Evolutionary conservation across 805 yeast species (phyloP).

Genomic region (Ogataea sp.): DNA sequence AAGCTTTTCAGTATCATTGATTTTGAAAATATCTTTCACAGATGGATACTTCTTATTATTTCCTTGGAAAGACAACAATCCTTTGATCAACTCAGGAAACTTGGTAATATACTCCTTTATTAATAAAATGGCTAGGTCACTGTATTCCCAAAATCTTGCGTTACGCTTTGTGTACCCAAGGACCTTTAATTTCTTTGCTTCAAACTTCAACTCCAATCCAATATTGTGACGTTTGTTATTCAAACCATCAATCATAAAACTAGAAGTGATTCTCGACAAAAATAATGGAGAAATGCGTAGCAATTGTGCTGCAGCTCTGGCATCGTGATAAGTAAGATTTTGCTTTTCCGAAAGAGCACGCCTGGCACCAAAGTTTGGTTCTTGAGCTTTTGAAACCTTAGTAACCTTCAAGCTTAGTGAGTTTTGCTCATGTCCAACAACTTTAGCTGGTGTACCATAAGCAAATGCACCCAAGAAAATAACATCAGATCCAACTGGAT

Average conservation of each 20-base stretch:
- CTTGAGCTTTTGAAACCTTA: constrained; percentile 37
- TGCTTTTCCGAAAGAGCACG: constrained; percentile 51
- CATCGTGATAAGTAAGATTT: constrained; percentile 52
- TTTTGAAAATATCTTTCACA: constrained; percentile 28
- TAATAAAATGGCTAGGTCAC: constrained; percentile 63
- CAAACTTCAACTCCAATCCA: constrained; percentile 82
- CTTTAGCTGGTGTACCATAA: constrained; percentile 72
- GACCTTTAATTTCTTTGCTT: constrained; percentile 70
- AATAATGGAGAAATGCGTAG: constrained; percentile 54
- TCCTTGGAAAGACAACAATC: constrained; percentile 12
- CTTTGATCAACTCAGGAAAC: constrained; percentile 55
- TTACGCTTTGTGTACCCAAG: constrained; percentile 74
- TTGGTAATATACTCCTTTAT: constrained; percentile 49
- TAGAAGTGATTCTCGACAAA: constrained; percentile 72
- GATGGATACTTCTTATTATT: constrained; percentile 31
- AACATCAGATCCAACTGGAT: constrained; percentile 62
- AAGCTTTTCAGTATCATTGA: constrained; percentile 32
- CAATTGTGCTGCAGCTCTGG: constrained; percentile 53
- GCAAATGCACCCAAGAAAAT: constrained; percentile 81
- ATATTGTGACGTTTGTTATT: constrained; percentile 50
- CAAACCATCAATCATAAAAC: constrained; percentile 50
- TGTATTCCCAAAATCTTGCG: constrained; percentile 73
- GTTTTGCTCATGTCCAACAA: constrained; percentile 42
- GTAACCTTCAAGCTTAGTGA: constrained; percentile 47
- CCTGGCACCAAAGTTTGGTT: constrained; percentile 58